Base-by-base conservation (phyloP, 176 grass and related monocot species). In the Chloris gayana region DNA sequence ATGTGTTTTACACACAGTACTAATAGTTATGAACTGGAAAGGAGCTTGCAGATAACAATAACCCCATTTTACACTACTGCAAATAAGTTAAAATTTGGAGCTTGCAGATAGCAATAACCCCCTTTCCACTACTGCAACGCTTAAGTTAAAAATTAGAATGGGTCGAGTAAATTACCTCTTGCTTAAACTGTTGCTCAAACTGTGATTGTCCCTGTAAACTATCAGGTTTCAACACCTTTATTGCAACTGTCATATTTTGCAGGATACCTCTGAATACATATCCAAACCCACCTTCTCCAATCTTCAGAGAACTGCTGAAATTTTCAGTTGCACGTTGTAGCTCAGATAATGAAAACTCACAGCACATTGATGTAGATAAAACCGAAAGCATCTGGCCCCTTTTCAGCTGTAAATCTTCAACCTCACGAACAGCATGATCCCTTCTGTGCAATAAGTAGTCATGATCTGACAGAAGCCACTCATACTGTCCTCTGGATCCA, bases 201-300 rank as follows among this genome's bases (percentile, higher is more conserved):
- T 87, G 73, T 47, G 80, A 87, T 47, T 47, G 80, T 35, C 85
- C 85, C 27, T 83, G 80, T 82, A 87, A 67, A 82, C 35, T 70
- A 78, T 87, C 85, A 72, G 67, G 35, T 66, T 70, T 87, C 73
- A 87, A 49, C 67, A 87, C 85, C 73, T 87, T 87, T 83, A 87
- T 66, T 47, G 85, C 85, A 65, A 78, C 85, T 37, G 34, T 58
- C 85, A 87, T 87, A 46, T 87, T 83, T 38, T 80, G 57, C 27
- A 83, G 58, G 67, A 46, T 41, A 78, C 80, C 85, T 87, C 37
- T 77, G 67, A 77, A 87, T 54, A 87, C 85, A 21, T 58, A 72
- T 6, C 80, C 85, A 83, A 87, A 87, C 58, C 85, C 85, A 58
- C 85, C 85, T 83, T 87, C 80, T 66, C 85, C 85, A 18, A 87